Evolutionary conservation across 305 asterid species (phyloP).

Genomic region (Fraxinus angustifolia): DNA sequence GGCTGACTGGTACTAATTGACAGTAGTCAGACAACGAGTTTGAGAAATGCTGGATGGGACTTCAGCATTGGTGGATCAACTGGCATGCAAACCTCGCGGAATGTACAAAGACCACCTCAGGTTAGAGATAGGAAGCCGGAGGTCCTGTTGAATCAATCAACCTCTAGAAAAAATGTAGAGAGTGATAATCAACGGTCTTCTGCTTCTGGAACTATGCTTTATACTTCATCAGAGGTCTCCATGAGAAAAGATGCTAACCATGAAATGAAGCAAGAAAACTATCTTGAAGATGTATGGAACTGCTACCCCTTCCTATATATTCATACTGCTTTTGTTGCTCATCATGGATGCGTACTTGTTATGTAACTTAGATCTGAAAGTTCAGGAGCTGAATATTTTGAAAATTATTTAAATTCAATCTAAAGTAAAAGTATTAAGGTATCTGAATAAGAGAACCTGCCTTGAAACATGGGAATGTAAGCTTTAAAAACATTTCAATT

Average conservation of each 20-base stretch:
- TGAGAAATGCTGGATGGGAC: slow-evolving; percentile 84
- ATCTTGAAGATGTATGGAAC: slow-evolving; percentile 56
- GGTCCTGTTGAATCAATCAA: slow-evolving; percentile 47
- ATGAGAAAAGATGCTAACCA: slow-evolving; percentile 42
- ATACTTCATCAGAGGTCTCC: slow-evolving; percentile 42
- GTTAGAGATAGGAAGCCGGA: slow-evolving; percentile 73
- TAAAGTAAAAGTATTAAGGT: neutral
- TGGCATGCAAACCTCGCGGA: slow-evolving; percentile 72
- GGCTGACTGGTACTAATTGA: slow-evolving; percentile 29
- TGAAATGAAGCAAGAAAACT: slow-evolving; percentile 43
- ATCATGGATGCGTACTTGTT: slow-evolving; percentile 12
- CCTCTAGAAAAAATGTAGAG: slow-evolving; percentile 50
- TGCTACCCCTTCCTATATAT: slow-evolving; percentile 25
- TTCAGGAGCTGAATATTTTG: slow-evolving; percentile 16
- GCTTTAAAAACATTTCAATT: neutral
- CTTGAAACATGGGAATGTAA: neutral
- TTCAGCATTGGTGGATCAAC: slow-evolving; percentile 77
- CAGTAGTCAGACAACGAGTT: slow-evolving; percentile 65
- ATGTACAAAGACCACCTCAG: slow-evolving; percentile 81
- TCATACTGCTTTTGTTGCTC: slow-evolving; percentile 9
- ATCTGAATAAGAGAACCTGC: neutral
- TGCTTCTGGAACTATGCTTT: slow-evolving; percentile 54
- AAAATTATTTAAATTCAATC: neutral
- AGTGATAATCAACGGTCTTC: slow-evolving; percentile 52
- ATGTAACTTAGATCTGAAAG: slow-evolving; percentile 7